Evolutionary conservation across 2,329 filamentous ascomycete genomes (phyloP).

Genomic region (Exophiala phaeomuriformis): DNA sequence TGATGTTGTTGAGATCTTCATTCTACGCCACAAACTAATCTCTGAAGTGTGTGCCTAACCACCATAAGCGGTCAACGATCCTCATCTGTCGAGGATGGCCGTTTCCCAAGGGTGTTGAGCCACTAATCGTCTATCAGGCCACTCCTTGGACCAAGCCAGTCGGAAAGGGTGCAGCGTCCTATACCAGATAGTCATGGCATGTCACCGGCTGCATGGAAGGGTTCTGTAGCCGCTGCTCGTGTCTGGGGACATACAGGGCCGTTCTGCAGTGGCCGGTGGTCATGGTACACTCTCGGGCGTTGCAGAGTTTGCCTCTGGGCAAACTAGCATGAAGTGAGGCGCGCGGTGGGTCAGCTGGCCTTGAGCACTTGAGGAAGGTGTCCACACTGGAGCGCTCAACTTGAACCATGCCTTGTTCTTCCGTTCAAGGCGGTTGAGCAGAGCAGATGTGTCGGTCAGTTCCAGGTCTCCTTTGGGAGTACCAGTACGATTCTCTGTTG

Average conservation of each 20-base stretch:
- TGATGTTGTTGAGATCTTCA: background rate
- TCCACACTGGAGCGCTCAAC: background rate
- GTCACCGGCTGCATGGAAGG: background rate
- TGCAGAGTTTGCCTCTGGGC: background rate
- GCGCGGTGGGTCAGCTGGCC: background rate
- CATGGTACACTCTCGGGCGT: background rate
- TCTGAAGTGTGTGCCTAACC: conserved; percentile 7
- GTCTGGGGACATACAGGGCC: too few relatives aligned
- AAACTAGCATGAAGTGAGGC: background rate
- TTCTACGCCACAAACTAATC: background rate
- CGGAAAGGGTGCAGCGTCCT: too few relatives aligned
- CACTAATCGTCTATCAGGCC: too few relatives aligned
- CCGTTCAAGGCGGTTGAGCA: background rate
- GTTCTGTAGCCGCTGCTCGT: background rate
- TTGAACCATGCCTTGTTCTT: background rate
- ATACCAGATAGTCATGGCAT: background rate
- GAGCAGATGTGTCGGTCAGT: too few relatives aligned
- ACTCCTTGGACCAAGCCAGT: too few relatives aligned
- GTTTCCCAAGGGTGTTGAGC: background rate
- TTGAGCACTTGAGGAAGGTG: background rate
- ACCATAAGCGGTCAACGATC: conserved; percentile 2
- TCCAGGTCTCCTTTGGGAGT: too few relatives aligned
- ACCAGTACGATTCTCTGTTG: too few relatives aligned
- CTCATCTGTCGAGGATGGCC: conserved; percentile 1
- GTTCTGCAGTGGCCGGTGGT: too few relatives aligned